A percentile compares a stretch with the other conserved stretches of the same genome.
Evolutionary conservation across 2,329 filamentous ascomycete species (phyloP).

Genomic region (Aspergillus terreus): DNA sequence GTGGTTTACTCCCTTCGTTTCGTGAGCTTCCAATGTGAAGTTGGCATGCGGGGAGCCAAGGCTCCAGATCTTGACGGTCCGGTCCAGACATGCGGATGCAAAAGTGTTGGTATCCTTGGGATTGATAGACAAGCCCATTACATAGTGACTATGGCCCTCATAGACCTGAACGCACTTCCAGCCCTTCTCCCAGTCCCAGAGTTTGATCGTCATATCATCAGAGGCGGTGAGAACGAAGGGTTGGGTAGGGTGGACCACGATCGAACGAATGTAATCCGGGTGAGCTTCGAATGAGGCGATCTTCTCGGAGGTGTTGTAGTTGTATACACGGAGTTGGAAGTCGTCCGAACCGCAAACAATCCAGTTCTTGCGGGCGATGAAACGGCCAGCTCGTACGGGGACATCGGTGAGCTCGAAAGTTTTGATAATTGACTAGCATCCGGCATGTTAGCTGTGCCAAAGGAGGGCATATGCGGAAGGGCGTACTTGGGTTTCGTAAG

Average conservation of each 20-base stretch:
- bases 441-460: slow-evolving; percentile 17
- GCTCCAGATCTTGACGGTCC: slow-evolving; percentile 98
- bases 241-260: slow-evolving; percentile 90
- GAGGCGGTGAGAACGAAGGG: slow-evolving; percentile 94
- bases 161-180: slow-evolving; percentile 99
- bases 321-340: slow-evolving; percentile 86
- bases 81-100: slow-evolving; percentile 89
- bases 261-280: slow-evolving; percentile 96
- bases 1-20: slow-evolving; percentile 96
- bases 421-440: slow-evolving; percentile 76
- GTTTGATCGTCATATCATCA: slow-evolving; percentile 97
- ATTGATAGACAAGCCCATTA: slow-evolving; percentile 95
- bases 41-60: slow-evolving; percentile 90
- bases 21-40: slow-evolving; percentile 94
- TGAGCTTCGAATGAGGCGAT: slow-evolving; percentile 96
- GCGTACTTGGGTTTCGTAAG: slow-evolving; percentile 79
- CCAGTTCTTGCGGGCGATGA: slow-evolving; percentile 98
- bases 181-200: slow-evolving; percentile 98
- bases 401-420: slow-evolving; percentile 99
- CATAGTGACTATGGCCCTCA: slow-evolving; percentile 93
- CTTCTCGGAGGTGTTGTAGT: slow-evolving; percentile 99
- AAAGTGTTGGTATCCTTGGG: slow-evolving; percentile 94
- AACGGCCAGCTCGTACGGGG: slow-evolving; percentile 91
- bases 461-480: background rate
- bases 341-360: slow-evolving; percentile 93